These are phyloP conservation scores for Novymonas esmeraldas DNA, from an alignment of 208 protist genomes.

Conservation along the genomic window DNA sequence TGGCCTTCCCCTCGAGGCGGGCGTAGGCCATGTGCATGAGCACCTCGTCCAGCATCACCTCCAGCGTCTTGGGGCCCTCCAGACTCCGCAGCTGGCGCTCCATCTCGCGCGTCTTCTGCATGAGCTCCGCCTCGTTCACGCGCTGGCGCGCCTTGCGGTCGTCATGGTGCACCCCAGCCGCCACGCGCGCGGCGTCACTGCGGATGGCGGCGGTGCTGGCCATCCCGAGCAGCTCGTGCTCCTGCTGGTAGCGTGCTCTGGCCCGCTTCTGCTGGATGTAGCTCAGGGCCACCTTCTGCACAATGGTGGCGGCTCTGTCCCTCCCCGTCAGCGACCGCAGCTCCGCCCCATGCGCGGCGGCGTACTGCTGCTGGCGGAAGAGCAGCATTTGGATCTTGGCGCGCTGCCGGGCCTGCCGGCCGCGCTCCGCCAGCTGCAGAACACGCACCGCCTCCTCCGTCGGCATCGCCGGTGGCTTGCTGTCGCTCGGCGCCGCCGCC, in stretches of 20 bases:
- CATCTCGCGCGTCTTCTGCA: slow-evolving; percentile 78
- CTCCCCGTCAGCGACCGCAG: slow-evolving; percentile 72
- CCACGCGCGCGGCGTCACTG: slow-evolving; percentile 34
- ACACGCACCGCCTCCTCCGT: slow-evolving; percentile 87
- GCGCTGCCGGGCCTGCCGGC: slow-evolving; percentile 93
- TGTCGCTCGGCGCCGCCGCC: too few relatives aligned
- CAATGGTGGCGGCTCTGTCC: slow-evolving; percentile 83
- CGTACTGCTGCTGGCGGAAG: slow-evolving; percentile 85
- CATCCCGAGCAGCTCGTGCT: slow-evolving; percentile 93
- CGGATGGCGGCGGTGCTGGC: slow-evolving; percentile 32
- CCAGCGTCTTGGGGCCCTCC: slow-evolving; percentile 94
- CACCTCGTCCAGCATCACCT: slow-evolving; percentile 93
- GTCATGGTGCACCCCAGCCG: slow-evolving; percentile 43
- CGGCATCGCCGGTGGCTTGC: slow-evolving; percentile 46
- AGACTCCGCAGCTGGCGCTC: slow-evolving; percentile 79
- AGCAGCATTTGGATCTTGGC: slow-evolving; percentile 92
- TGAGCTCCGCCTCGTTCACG: slow-evolving; percentile 89
- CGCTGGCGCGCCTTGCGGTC: slow-evolving; percentile 86
- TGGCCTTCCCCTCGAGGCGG: slow-evolving; percentile 77
- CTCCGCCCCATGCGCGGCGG: slow-evolving; percentile 44
- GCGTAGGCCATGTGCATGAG: slow-evolving; percentile 93
- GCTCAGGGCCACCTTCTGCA: slow-evolving; percentile 90
- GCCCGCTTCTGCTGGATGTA: slow-evolving; percentile 87
- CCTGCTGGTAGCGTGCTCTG: slow-evolving; percentile 63
- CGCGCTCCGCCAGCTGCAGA: slow-evolving; percentile 94